Evolutionary conservation across 495 filamentous ascomycete genomes (phyloP), one percentile per base, ranked within the genome.

Genomic region (Neurospora africana): DNA sequence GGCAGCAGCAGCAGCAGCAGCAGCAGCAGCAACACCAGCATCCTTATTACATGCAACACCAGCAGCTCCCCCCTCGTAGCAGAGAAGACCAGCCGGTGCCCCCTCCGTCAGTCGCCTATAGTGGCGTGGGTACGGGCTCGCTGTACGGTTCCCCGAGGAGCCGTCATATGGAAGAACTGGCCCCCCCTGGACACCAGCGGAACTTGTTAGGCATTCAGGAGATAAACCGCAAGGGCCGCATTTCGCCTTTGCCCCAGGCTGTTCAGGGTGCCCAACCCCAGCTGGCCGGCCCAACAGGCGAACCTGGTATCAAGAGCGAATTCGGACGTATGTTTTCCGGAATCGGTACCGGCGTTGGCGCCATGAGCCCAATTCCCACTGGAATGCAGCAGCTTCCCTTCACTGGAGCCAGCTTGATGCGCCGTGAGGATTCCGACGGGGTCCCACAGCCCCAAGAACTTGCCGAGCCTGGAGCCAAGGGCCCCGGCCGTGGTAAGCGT

Each of bases 291-390:
- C 91, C 92, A 3, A 88, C 88, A 30, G 91, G 89, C 7, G 93
- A 96, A 75, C 90, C 93, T 0, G 89, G 89, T 11, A 94, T 97
- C 76, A 97, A 97, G 84, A 94, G 89, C 78, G 94, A 97, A 76
- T 91, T 97, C 78, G 93, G 93, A 10, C 88, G 92, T 38, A 95
- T 97, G 83, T 97, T 97, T 81, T 91, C 92, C 4, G 94, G 94
- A 23, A 91, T 97, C 75, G 93, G 94, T 44, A 94, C 91, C 80
- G 94, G 93, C 53, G 89, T 94, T 7, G 90, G 92, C 37, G 88
- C 86, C 61, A 85, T 88, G 58, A 85, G 84, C 75, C 83, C 84
- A 1, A 85, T 86, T 15, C 84, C 86, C 5, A 75, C 86, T 10
- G 85, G 53, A 19, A 33, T 65, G 27, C 79, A 82, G 15, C 83